Conservation (phyloP, 1,139 yeast species). For the Saccharomyces uvarum region DNA sequence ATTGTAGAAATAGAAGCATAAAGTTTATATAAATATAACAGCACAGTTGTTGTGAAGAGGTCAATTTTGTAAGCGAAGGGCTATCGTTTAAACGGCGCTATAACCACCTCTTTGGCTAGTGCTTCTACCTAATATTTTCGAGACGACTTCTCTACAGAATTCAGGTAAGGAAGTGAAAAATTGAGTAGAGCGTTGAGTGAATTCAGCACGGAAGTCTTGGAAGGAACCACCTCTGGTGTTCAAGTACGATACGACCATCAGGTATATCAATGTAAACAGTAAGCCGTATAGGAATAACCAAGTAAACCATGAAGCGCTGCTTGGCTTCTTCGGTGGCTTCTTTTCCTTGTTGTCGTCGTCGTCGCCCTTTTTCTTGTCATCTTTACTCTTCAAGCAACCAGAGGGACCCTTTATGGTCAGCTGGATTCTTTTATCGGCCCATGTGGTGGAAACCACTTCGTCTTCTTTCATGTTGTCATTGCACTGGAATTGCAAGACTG, state of each 20-base stretch:
- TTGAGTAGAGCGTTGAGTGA: constrained; percentile 60
- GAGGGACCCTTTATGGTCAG: constrained; percentile 28
- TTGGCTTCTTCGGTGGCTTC: constrained; percentile 15
- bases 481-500: constrained; percentile 50
- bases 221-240: constrained; percentile 37
- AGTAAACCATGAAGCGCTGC: constrained; percentile 50
- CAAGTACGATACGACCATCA: constrained; percentile 76
- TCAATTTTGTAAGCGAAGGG: not conserved
- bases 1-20: not conserved
- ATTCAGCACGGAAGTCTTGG: constrained; percentile 52
- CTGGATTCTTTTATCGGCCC: constrained; percentile 23
- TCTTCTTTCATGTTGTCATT: constrained; percentile 35
- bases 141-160: constrained; percentile 59
- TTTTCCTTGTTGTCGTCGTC: constrained; percentile 20
- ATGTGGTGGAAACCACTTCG: constrained; percentile 22
- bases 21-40: not conserved
- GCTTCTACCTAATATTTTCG: constrained; percentile 58
- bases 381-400: constrained; percentile 24
- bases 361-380: constrained; percentile 21
- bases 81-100: constrained; percentile 60
- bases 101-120: constrained; percentile 63
- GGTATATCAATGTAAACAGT: constrained; percentile 60
- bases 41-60: not conserved
- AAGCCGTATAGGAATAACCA: constrained; percentile 66
- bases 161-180: constrained; percentile 60